Percentiles rank a stretch among this genome's conserved stretches.
These are phyloP conservation scores for Quercus bicolor DNA, from an alignment of 306 rosid genomes.

Conservation along the genomic window DNA sequence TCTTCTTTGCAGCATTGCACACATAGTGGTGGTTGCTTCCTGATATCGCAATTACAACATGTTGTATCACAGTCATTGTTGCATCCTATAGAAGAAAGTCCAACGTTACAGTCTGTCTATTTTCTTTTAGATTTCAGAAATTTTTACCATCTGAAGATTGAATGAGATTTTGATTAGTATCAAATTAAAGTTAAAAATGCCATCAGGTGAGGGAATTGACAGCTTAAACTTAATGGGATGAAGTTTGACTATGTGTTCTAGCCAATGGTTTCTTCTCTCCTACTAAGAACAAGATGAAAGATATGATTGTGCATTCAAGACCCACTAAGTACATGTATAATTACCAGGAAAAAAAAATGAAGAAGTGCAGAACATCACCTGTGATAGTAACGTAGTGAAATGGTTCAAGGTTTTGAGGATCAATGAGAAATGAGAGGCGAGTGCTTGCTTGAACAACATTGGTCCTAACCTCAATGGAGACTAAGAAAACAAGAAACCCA, in stretches of 20 bases:
- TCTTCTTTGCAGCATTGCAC: slow-evolving; percentile 70
- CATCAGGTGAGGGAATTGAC: not conserved
- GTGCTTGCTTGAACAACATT: slow-evolving; percentile 41
- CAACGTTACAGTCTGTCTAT: not conserved
- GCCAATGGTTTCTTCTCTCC: too few species aligned
- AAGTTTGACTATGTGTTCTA: not conserved
- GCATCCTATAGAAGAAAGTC: slow-evolving; percentile 58
- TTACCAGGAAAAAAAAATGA: too few species aligned
- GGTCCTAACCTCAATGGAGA: slow-evolving; percentile 20
- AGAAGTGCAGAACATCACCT: slow-evolving; percentile 38
- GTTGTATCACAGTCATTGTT: slow-evolving; percentile 77
- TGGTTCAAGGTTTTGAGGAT: slow-evolving; percentile 31
- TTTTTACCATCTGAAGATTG: not conserved
- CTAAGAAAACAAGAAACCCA: slow-evolving; percentile 32
- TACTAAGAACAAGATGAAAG: too few species aligned
- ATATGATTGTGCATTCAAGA: too few species aligned
- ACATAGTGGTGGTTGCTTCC: slow-evolving; percentile 71
- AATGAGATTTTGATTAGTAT: not conserved
- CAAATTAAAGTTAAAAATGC: not conserved
- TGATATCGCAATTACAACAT: slow-evolving; percentile 73
- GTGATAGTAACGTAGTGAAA: slow-evolving; percentile 49
- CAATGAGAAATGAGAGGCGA: slow-evolving; percentile 26
- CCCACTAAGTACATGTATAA: too few species aligned
- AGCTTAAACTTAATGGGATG: not conserved
- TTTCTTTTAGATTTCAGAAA: not conserved